These are phyloP conservation scores for Ganoderma lucidum DNA, from an alignment of 1,284 basidiomycete species.

Conservation along the genomic window DNA sequence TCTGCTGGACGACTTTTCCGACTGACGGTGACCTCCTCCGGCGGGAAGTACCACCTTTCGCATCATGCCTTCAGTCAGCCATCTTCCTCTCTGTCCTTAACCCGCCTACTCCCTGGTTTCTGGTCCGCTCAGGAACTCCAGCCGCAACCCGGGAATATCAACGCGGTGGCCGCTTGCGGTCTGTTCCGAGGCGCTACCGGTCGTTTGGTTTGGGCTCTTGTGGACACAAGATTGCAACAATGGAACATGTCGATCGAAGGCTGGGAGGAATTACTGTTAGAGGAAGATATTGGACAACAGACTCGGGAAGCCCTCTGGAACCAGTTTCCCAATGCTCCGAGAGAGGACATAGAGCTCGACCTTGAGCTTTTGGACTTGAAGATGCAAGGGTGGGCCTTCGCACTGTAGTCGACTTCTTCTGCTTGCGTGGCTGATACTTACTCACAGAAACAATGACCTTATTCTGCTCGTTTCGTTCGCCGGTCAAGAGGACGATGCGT, in stretches of 20 bases:
- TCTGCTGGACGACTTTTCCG: slow-evolving; percentile 73
- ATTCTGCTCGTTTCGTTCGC: slow-evolving; percentile 75
- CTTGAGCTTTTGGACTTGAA: slow-evolving; percentile 75
- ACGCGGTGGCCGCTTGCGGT: slow-evolving; percentile 61
- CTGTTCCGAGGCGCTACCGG: slow-evolving; percentile 46
- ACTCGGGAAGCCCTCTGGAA: slow-evolving; percentile 53
- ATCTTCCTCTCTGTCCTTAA: slow-evolving; percentile 58
- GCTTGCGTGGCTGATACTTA: background rate
- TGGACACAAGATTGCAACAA: slow-evolving; percentile 70
- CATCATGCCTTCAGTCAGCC: slow-evolving; percentile 65
- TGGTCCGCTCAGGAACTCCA: slow-evolving; percentile 48
- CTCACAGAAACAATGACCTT: slow-evolving; percentile 55
- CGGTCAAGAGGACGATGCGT: slow-evolving; percentile 55
- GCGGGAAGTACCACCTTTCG: slow-evolving; percentile 70
- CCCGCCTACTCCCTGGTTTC: slow-evolving; percentile 66
- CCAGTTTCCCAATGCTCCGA: slow-evolving; percentile 46
- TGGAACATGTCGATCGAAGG: slow-evolving; percentile 73
- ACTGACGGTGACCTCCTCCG: slow-evolving; percentile 67
- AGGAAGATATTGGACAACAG: slow-evolving; percentile 58
- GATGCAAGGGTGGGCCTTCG: slow-evolving; percentile 59
- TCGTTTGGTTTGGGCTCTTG: slow-evolving; percentile 68
- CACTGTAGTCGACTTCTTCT: background rate
- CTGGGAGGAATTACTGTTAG: slow-evolving; percentile 68
- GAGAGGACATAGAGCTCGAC: slow-evolving; percentile 60
- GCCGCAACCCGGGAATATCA: slow-evolving; percentile 62